These are phyloP conservation scores for Fusarium palustre DNA, from an alignment of 2,329 filamentous ascomycete species.

Conservation along the genomic window DNA sequence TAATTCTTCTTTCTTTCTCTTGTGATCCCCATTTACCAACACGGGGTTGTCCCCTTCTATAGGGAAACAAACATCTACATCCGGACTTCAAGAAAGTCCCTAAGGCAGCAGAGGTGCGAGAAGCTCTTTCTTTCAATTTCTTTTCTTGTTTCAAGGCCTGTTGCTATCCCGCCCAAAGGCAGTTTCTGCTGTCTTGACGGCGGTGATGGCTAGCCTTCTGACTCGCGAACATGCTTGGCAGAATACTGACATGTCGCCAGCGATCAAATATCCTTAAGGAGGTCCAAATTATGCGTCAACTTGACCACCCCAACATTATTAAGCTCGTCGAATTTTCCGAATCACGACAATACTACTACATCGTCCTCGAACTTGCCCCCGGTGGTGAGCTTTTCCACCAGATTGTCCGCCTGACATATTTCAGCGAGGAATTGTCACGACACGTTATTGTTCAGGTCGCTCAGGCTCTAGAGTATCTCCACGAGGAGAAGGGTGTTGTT, in stretches of 20 bases:
- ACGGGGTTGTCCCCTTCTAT: slow-evolving; percentile 58
- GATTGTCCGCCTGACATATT: slow-evolving; percentile 97
- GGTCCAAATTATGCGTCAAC: slow-evolving; percentile 97
- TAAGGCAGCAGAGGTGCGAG: slow-evolving; percentile 96
- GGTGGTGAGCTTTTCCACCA: slow-evolving; percentile 98
- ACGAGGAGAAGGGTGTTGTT: slow-evolving; percentile 94
- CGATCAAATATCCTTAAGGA: slow-evolving; percentile 98
- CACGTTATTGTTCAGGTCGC: slow-evolving; percentile 97
- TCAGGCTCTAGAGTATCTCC: slow-evolving; percentile 91
- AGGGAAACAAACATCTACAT: slow-evolving; percentile 94
- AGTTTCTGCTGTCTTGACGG: slow-evolving; percentile 34
- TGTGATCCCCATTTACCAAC: slow-evolving; percentile 64
- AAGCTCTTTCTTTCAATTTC: slow-evolving; percentile 53
- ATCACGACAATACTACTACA: slow-evolving; percentile 96
- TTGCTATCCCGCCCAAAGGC: slow-evolving; percentile 43
- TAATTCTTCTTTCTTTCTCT: slow-evolving; percentile 22
- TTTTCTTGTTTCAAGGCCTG: slow-evolving; percentile 11
- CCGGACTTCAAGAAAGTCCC: slow-evolving; percentile 95
- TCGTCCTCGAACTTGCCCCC: slow-evolving; percentile 92
- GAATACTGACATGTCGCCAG: slow-evolving; percentile 63
- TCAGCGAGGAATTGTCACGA: slow-evolving; percentile 93
- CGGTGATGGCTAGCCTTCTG: slow-evolving; percentile 38
- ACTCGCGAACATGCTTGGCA: slow-evolving; percentile 27
- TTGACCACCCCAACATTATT: slow-evolving; percentile 96
- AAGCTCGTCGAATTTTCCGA: slow-evolving; percentile 94